phyloP scores from a whole-genome alignment of 495 filamentous ascomycete genomes.

The Penicillium nucicola region DNA sequence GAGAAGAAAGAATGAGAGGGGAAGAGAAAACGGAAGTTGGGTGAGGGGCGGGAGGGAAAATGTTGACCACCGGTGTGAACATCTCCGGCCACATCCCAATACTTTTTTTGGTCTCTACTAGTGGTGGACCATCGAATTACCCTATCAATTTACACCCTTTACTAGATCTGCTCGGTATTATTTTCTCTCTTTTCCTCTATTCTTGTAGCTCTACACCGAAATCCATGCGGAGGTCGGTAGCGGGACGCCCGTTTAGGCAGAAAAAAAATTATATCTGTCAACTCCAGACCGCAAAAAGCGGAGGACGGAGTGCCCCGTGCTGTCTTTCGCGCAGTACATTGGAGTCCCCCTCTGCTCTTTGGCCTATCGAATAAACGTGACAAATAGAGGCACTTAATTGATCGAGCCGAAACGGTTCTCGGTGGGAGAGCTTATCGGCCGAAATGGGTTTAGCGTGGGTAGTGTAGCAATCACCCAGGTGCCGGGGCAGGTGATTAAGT shows the following conservation, averaged over 20 bases:
- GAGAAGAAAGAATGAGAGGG: constrained; percentile 14
- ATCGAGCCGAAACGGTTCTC: constrained; percentile 21
- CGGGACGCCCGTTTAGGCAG: constrained; percentile 5
- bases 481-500: constrained; percentile 16
- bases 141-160: not conserved
- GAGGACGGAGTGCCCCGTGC: constrained; percentile 18
- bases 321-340: constrained; percentile 25
- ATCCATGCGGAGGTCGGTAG: constrained; percentile 1
- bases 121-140: not conserved
- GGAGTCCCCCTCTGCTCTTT: constrained; percentile 12
- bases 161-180: not conserved
- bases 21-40: constrained; percentile 24
- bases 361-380: constrained; percentile 22
- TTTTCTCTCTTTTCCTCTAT: not conserved
- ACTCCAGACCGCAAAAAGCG: constrained; percentile 5
- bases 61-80: constrained; percentile 33
- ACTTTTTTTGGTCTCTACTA: constrained; percentile 1
- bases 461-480: constrained; percentile 1
- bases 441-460: not conserved
- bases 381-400: constrained; percentile 30
- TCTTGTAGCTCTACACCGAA: too few relatives aligned
- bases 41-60: constrained; percentile 37
- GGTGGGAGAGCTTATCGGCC: constrained; percentile 27
- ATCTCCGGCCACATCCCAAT: constrained; percentile 16
- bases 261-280: constrained; percentile 10